These are phyloP conservation scores for Stylosanthes scabra DNA, from an alignment of 331 rosid species.

Conservation along the genomic window DNA sequence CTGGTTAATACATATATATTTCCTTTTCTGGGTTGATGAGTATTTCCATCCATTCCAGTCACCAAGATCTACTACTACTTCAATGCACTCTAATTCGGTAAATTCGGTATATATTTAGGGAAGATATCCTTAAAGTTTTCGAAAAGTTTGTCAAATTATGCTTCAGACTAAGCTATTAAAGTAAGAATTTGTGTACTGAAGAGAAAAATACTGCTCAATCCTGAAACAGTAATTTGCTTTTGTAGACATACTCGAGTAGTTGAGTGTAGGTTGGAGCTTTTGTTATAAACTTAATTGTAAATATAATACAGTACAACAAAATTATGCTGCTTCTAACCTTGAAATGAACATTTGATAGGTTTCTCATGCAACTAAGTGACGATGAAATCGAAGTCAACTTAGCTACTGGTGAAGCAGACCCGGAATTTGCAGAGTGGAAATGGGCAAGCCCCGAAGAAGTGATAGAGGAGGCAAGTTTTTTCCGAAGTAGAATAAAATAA, in stretches of 20 bases:
- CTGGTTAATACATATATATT: neutral
- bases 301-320: neutral
- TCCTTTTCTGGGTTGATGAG: neutral
- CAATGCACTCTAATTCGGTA: neutral
- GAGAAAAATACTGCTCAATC: neutral
- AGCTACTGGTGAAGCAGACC: slow-evolving; percentile 85
- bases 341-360: slow-evolving; percentile 58
- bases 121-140: neutral
- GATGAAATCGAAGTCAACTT: slow-evolving; percentile 84
- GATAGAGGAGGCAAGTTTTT: slow-evolving; percentile 75
- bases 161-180: slow-evolving; percentile 2
- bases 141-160: neutral
- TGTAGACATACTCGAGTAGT: too few species aligned
- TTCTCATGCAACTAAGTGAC: slow-evolving; percentile 81
- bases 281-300: too few species aligned
- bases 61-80: neutral
- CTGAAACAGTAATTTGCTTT: too few species aligned
- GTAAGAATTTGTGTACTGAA: neutral
- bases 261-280: too few species aligned
- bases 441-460: slow-evolving; percentile 96
- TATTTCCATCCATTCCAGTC: slow-evolving; percentile 9
- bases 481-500: too few species aligned
- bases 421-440: slow-evolving; percentile 97
- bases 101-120: too few species aligned
- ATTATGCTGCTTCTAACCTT: slow-evolving; percentile 26